Percentiles rank a stretch among this genome's conserved stretches.
These are phyloP conservation scores for Piedraia hortae DNA, from an alignment of 2,329 filamentous ascomycete species.

Conservation along the genomic window DNA sequence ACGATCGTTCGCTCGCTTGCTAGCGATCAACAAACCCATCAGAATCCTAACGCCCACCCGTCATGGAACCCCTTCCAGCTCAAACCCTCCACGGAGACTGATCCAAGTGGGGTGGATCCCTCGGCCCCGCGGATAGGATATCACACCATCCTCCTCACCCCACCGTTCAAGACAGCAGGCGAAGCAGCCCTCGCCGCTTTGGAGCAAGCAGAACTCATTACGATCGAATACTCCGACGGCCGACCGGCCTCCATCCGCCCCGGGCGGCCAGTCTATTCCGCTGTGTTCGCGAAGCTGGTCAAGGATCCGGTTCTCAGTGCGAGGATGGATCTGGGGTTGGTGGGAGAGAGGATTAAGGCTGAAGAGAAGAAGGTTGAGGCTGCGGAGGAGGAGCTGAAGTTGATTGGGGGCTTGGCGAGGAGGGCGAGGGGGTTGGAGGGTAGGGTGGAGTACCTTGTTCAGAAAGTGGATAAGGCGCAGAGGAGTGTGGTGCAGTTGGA, in stretches of 20 bases:
- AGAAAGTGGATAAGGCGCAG: conserved; percentile 49
- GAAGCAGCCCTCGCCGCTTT: conserved; percentile 55
- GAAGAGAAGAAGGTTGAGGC: conserved; percentile 53
- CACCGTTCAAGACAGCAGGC: conserved; percentile 43
- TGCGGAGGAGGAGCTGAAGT: conserved; percentile 46
- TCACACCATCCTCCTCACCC: conserved; percentile 56
- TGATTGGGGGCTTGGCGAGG: conserved; percentile 42
- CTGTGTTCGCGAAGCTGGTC: conserved; percentile 49
- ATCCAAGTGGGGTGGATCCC: no score
- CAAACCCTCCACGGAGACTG: conserved; percentile 29
- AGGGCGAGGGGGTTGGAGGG: conserved; percentile 39
- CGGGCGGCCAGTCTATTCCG: conserved; percentile 62
- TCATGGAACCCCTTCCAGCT: no score
- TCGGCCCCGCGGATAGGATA: conserved; percentile 31
- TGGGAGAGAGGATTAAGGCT: conserved; percentile 39
- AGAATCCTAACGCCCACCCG: no score
- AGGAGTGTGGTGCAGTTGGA: no score
- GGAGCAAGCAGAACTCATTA: conserved; percentile 64
- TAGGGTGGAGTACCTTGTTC: conserved; percentile 43
- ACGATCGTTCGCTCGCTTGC: conserved; percentile 56
- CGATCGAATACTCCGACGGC: conserved; percentile 43
- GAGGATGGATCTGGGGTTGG: conserved; percentile 37
- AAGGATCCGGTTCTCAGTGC: conserved; percentile 45
- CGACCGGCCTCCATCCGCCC: conserved; percentile 52
- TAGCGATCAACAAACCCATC: no score